Percentiles rank a stretch among this genome's conserved stretches.
Evolutionary conservation across 75 land plant genomes (phyloP).

Genomic region (Adiantum capillusveneris): DNA sequence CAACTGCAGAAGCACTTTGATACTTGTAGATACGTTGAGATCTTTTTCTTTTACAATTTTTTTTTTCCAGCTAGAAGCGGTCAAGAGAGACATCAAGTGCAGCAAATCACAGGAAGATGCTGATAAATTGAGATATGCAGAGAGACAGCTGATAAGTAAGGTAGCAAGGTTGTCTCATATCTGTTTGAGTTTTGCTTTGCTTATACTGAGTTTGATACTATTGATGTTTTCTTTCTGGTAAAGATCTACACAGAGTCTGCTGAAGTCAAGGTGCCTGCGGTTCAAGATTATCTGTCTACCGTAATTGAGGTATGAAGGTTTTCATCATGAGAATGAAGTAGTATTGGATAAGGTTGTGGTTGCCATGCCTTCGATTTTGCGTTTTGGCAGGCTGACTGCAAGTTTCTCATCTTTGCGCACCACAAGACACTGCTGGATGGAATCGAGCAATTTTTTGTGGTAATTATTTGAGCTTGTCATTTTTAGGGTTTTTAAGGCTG

Average conservation of each 20-base stretch:
- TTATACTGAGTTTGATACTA: background rate
- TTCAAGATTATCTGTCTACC: conserved; percentile 71
- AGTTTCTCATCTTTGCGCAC: conserved; percentile 89
- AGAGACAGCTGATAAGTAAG: conserved; percentile 78
- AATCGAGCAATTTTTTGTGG: conserved; percentile 62
- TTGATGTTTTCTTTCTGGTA: background rate
- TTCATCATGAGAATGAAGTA: too few species aligned
- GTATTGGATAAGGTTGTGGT: too few species aligned
- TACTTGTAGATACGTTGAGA: too few species aligned
- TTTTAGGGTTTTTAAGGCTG: too few species aligned
- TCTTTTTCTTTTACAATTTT: too few species aligned
- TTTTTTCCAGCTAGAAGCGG: conserved; percentile 50
- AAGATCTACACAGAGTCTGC: conserved; percentile 93
- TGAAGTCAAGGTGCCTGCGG: conserved; percentile 84
- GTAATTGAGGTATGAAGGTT: conserved; percentile 66
- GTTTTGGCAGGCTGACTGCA: conserved; percentile 78
- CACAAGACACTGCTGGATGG: conserved; percentile 78
- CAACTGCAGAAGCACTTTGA: too few species aligned
- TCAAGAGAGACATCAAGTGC: conserved; percentile 46
- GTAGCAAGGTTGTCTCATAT: conserved; percentile 17
- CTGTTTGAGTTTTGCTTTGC: background rate
- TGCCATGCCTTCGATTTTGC: too few species aligned
- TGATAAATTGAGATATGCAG: conserved; percentile 35
- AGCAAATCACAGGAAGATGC: conserved; percentile 39
- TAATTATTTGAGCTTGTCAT: too few species aligned